Evolutionary conservation across 1,139 yeast genomes (phyloP), one percentile per base, ranked within the genome.

Genomic region (Saccharomycopsis hybrid): DNA sequence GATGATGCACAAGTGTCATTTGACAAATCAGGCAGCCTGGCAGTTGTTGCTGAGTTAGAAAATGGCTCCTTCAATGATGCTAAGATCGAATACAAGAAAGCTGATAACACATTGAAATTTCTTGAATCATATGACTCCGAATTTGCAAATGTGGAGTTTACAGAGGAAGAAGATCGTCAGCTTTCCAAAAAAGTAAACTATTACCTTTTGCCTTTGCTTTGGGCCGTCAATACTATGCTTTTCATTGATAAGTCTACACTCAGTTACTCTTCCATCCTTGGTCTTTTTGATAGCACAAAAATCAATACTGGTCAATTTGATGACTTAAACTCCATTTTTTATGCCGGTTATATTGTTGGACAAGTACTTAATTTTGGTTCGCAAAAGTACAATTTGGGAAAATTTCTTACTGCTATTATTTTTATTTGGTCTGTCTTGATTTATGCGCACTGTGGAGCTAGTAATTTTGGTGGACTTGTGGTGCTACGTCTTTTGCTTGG

Each of bases 181-280:
- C 57, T 70, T 18, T 49, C 58, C 7, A 54, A 58, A 32, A 67
- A 68, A 48, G 55, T 69, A 5, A 55, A 61, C 32, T 50, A 60
- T 32, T 61, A 63, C 28, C 61, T 70, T 1, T 55, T 69, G 18
- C 61, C 65, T 0, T 54, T 68, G 33, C 61, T 65, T 7, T 61
- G 68, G 28, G 46, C 64, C 4, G 62, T 70, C 40, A 65, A 68
- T 54, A 57, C 65, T 44, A 53, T 68, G 11, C 58, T 70, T 57
- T 73, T 70, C 52, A 69, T 73, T 65, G 78, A 73, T 59, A 74
- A 74, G 54, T 60, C 70, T 13, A 65, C 74, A 8, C 65, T 68
- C 32, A 69, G 76, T 1, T 73, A 71, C 56, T 74, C 77, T 4
- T 61, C 73, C 0, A 65, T 74, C 44, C 60, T 74, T 55, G 78